These are phyloP conservation scores for Ballota nigra DNA, from an alignment of 257 asterid species.

Conservation along the genomic window DNA sequence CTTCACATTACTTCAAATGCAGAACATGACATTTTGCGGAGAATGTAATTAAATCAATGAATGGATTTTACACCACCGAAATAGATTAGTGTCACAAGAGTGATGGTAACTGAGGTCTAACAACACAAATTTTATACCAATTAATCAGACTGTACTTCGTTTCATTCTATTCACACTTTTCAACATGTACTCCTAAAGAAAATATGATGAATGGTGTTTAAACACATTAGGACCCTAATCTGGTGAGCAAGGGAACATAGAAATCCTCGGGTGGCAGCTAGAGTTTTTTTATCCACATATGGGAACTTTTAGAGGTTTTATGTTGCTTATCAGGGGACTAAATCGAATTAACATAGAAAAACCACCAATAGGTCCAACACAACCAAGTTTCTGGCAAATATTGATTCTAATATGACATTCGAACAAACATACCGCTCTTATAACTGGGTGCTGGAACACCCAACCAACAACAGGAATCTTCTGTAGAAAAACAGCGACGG, in stretches of 20 bases:
- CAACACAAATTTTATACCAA: background rate
- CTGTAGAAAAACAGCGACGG: constrained; percentile 78
- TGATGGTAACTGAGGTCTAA: background rate
- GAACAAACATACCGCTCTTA: constrained; percentile 57
- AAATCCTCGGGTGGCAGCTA: no score
- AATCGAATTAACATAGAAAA: background rate
- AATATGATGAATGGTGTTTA: background rate
- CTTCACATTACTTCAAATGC: background rate
- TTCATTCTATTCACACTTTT: background rate
- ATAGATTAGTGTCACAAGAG: no score
- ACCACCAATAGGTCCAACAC: background rate
- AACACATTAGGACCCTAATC: background rate
- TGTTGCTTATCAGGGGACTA: background rate
- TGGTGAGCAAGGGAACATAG: no score
- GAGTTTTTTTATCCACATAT: background rate
- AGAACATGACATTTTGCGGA: background rate
- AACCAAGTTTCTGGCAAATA: background rate
- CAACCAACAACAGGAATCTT: constrained; percentile 88
- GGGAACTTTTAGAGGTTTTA: background rate
- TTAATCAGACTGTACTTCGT: background rate
- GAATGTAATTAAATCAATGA: background rate
- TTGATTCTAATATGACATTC: background rate
- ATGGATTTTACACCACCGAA: background rate
- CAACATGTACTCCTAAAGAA: background rate
- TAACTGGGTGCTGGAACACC: constrained; percentile 78